Evolutionary conservation across 2,329 filamentous ascomycete genomes (phyloP).

Genomic region (Pseudogymnoascus sp.): DNA sequence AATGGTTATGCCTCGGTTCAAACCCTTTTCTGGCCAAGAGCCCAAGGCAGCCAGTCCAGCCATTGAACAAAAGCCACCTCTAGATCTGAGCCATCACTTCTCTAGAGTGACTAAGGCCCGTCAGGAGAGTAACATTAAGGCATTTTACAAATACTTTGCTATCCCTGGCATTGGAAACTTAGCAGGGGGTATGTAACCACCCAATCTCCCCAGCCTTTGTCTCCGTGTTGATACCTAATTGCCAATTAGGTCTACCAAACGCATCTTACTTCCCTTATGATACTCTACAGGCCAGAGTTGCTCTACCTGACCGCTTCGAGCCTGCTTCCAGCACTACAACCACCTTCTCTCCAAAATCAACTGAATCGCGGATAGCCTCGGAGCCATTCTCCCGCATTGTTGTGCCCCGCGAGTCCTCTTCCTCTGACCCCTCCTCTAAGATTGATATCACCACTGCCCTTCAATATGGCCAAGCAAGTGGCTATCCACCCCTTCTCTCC

Average conservation of each 20-base stretch:
- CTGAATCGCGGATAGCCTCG: constrained; percentile 9
- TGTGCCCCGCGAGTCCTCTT: constrained; percentile 59
- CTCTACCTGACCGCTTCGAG: constrained; percentile 63
- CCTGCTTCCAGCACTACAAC: not conserved
- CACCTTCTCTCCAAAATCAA: constrained; percentile 24
- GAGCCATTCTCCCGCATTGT: constrained; percentile 43
- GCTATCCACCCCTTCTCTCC: constrained; percentile 68
- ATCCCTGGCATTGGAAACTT: constrained; percentile 55
- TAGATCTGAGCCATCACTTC: constrained; percentile 72
- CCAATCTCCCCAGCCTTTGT: not conserved
- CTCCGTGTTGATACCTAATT: constrained; percentile 6
- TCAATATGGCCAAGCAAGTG: constrained; percentile 77
- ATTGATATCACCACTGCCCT: constrained; percentile 76
- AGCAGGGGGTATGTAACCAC: constrained; percentile 45
- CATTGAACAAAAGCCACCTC: constrained; percentile 36
- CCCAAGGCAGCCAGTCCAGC: not conserved
- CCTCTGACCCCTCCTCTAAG: constrained; percentile 52
- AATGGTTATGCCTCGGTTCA: not conserved
- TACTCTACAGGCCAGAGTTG: constrained; percentile 74
- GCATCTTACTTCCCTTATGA: constrained; percentile 81
- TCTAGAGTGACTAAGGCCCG: constrained; percentile 61
- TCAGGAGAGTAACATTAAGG: constrained; percentile 59
- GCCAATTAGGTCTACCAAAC: constrained; percentile 62
- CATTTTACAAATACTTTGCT: constrained; percentile 76
- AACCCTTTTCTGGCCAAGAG: not conserved